Base-by-base conservation (phyloP, 208 protist species). In the Porcisia deanei region DNA sequence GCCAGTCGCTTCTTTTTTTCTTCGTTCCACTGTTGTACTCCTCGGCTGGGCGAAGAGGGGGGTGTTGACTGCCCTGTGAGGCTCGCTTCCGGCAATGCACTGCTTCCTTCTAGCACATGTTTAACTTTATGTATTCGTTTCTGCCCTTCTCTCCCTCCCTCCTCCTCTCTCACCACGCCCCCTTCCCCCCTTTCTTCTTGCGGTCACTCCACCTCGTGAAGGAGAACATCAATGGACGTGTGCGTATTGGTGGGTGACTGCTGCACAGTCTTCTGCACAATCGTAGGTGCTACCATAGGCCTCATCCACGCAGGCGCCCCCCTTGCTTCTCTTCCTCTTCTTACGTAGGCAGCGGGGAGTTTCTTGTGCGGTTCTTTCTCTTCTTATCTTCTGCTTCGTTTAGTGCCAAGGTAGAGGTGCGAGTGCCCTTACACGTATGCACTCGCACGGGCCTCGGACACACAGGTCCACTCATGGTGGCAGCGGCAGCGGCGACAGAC, bases 201-300 rank as follows among this genome's bases (percentile, higher is more conserved):
- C 63, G 39, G 63, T 6, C 39, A 43, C 41, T n/a, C 1, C 4
- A 37, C 9, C 22, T 47, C 22, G 18, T n/a, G 41, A 49, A n/a
- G 41, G 47, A 30, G 34, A 5, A 67, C 52, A 67, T 49, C 22
- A 5, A 52, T 52, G 41, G 41, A n/a, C 14, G 63, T 18, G 41
- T n/a, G 41, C 63, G 3, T 47, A 52, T 9, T 67, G 63, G 63
- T 25, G 16, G 63, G 63, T 49, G 41, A 9, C 63, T 67, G 63
- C 63, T 67, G 41, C 63, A 67, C 63, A 37, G 41, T 67, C 63
- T 12, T 67, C 37, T 67, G 63, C 41, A 9, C 39, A 16, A 67
- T 67, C 63, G 22, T 45, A n/a, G 41, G 39, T 52, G 20, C 41
- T 22, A 47, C 47, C 41, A 67, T 30, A 52, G 2, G 63, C 22